These are phyloP conservation scores for Onygenales sp. DNA, from an alignment of 2,329 filamentous ascomycete genomes.

Conservation along the genomic window DNA sequence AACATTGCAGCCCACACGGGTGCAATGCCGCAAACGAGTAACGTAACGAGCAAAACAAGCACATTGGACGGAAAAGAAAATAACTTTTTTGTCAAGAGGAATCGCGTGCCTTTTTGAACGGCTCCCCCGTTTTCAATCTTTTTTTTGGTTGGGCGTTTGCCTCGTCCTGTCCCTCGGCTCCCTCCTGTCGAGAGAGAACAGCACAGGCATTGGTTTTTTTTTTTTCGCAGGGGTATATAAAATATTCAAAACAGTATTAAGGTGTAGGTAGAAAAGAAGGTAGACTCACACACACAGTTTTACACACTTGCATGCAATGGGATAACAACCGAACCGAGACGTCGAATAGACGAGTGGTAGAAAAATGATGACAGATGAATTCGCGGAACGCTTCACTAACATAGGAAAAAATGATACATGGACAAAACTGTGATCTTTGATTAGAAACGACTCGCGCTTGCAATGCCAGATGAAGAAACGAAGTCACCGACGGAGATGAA, in stretches of 20 bases:
- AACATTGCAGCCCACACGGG: not conserved
- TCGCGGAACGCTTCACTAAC: slow-evolving; percentile 14
- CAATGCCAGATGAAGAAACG: slow-evolving; percentile 35
- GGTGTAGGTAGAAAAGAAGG: not conserved
- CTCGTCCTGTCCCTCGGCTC: not conserved
- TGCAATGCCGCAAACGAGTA: no score
- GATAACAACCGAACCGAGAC: not conserved
- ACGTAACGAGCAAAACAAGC: not conserved
- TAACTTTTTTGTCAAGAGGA: not conserved
- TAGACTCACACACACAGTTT: not conserved
- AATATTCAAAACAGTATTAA: slow-evolving; percentile 5
- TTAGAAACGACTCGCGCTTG: slow-evolving; percentile 34
- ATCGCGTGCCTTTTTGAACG: not conserved
- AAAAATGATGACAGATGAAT: slow-evolving; percentile 2
- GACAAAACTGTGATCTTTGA: slow-evolving; percentile 7
- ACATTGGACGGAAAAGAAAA: not conserved
- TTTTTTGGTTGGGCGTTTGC: not conserved
- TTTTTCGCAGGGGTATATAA: slow-evolving; percentile 1
- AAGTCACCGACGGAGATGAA: slow-evolving; percentile 9
- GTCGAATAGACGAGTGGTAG: not conserved
- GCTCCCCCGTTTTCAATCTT: not conserved
- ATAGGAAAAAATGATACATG: slow-evolving; percentile 15
- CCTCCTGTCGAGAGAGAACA: not conserved
- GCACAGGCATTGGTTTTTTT: not conserved
- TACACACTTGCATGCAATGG: slow-evolving; percentile 3